Conservation (phyloP, 257 asterid genomes). For the Forsythia viridissima region DNA sequence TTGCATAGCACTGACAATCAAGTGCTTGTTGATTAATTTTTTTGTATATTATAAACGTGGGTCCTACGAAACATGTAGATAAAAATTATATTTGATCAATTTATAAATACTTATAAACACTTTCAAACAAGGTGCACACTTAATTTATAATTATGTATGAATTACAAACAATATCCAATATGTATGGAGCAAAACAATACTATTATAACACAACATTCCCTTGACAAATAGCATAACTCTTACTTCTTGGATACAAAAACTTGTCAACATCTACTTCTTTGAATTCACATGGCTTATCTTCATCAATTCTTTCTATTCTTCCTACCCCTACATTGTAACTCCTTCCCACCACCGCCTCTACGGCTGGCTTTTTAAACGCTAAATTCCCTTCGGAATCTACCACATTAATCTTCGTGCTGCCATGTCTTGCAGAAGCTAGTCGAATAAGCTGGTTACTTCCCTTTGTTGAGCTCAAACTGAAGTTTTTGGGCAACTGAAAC, state of each 20-base stretch:
- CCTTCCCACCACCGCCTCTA: conserved; percentile 23
- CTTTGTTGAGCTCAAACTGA: conserved; percentile 4
- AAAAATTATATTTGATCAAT: too few species aligned
- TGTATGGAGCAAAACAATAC: not conserved
- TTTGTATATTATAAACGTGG: too few species aligned
- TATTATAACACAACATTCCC: not conserved
- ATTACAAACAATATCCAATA: not conserved
- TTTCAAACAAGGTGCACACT: too few species aligned
- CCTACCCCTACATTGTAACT: conserved; percentile 58
- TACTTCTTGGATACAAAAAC: conserved; percentile 9
- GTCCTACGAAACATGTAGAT: too few species aligned
- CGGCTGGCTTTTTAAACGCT: conserved; percentile 26
- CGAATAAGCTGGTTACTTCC: conserved; percentile 22
- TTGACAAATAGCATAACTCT: not conserved
- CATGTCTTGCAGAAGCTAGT: conserved; percentile 20
- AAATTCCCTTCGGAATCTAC: conserved; percentile 40
- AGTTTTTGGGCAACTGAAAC: not conserved
- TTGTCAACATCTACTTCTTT: conserved; percentile 33
- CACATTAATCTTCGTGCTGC: conserved; percentile 28
- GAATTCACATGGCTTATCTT: conserved; percentile 50
- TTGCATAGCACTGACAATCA: too few species aligned
- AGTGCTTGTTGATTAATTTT: too few species aligned
- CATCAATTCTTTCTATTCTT: conserved; percentile 59
- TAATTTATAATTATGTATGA: too few species aligned
- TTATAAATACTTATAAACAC: too few species aligned